A percentile compares a stretch with the other conserved stretches of the same genome.
These are phyloP conservation scores for Begonia fuchsioides DNA, from an alignment of 306 rosid genomes.

Conservation along the genomic window DNA sequence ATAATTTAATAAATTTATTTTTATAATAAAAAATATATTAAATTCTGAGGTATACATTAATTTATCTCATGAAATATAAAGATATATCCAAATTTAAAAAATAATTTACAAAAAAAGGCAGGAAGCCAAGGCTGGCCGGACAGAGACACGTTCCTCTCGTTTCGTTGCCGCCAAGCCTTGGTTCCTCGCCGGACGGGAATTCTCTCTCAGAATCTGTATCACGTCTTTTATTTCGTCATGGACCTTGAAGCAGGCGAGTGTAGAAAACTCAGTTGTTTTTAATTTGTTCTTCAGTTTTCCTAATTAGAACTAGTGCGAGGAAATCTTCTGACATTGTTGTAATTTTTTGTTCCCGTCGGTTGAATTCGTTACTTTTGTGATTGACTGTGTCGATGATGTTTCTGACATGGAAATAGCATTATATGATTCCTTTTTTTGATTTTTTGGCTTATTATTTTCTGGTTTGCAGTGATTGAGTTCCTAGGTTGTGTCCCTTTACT, in stretches of 20 bases:
- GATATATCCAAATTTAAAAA: no score
- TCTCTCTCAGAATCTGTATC: background rate
- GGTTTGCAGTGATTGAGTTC: slow-evolving; percentile 64
- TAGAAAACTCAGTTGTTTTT: background rate
- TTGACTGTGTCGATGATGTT: no score
- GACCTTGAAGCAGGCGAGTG: slow-evolving; percentile 7
- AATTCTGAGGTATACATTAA: no score
- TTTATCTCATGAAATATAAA: no score
- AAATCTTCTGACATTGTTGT: background rate
- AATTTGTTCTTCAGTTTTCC: background rate
- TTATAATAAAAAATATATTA: no score
- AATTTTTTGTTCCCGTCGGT: background rate
- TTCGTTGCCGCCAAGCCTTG: no score
- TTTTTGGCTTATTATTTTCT: slow-evolving; percentile 5
- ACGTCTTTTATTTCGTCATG: background rate
- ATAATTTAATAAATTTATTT: no score
- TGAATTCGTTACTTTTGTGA: background rate
- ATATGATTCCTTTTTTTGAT: background rate
- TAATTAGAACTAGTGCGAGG: background rate
- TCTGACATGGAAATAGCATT: no score
- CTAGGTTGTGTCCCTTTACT: slow-evolving; percentile 66
- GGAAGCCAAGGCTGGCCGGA: no score
- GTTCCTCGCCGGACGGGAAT: background rate
- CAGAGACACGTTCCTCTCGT: background rate
- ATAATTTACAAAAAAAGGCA: no score